Conservation (phyloP, 805 yeast species). For the Ogataea salicorniae region DNA sequence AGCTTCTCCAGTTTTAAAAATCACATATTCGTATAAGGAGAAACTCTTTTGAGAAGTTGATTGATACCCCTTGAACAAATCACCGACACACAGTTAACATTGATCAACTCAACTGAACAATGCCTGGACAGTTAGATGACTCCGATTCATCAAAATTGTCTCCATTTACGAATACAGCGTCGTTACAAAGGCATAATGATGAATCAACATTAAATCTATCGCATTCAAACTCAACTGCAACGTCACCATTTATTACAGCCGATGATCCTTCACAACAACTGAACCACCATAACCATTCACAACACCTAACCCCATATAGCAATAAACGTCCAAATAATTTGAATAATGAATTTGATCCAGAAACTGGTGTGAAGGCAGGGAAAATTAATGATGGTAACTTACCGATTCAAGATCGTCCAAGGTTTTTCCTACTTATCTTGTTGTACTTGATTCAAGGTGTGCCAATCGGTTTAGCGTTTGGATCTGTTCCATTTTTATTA, state of each 20-base stretch:
- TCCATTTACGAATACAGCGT: conserved; percentile 8
- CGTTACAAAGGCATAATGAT: conserved; percentile 19
- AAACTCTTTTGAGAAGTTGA: no score
- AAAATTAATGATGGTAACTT: conserved; percentile 10
- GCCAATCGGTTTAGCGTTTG: conserved; percentile 94
- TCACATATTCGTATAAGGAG: no score
- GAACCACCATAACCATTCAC: background rate
- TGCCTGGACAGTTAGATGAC: background rate
- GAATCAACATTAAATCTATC: background rate
- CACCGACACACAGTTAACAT: background rate
- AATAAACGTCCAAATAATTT: background rate
- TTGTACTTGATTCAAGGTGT: conserved; percentile 90
- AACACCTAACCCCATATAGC: background rate
- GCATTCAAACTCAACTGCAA: conserved; percentile 12
- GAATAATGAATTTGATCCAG: background rate
- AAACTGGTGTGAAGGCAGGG: background rate
- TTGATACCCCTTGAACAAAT: no score
- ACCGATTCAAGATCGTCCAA: conserved; percentile 54
- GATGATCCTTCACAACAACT: conserved; percentile 2
- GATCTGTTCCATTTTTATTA: conserved; percentile 84
- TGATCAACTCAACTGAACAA: background rate
- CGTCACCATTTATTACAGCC: conserved; percentile 11
- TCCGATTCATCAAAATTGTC: background rate
- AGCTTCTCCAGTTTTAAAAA: no score
- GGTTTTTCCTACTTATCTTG: conserved; percentile 66